Conservation (phyloP, 345 rosid species). For the Ceriops tagal region DNA sequence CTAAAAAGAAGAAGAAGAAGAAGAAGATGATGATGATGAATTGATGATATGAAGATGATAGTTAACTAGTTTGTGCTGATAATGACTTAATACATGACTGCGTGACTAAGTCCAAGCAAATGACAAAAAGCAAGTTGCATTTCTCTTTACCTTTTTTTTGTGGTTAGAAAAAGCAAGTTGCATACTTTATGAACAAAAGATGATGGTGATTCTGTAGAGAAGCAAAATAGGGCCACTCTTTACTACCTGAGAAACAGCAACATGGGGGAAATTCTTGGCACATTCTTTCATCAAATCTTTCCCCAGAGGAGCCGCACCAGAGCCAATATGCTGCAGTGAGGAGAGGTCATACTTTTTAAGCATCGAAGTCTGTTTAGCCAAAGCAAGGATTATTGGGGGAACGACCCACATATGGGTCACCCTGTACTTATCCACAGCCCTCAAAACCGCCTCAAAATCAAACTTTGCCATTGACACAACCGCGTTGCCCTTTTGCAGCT, state of each 20-base stretch:
- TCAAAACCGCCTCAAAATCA: conserved; percentile 53
- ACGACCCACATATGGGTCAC: conserved; percentile 79
- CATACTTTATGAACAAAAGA: background rate
- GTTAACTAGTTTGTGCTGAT: too few species aligned
- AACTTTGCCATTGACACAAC: conserved; percentile 66
- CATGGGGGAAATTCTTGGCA: conserved; percentile 54
- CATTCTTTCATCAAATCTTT: conserved; percentile 88
- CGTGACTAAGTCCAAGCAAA: too few species aligned
- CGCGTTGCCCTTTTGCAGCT: conserved; percentile 60
- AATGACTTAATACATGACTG: too few species aligned
- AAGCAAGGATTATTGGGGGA: conserved; percentile 76
- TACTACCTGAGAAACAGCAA: conserved; percentile 55
- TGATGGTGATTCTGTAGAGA: background rate
- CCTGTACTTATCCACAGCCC: conserved; percentile 50
- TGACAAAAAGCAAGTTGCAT: too few species aligned
- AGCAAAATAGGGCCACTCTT: background rate
- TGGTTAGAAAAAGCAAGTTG: background rate
- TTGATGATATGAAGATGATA: too few species aligned
- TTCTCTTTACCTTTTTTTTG: too few species aligned
- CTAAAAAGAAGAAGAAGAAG: too few species aligned
- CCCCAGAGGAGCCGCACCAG: conserved; percentile 88
- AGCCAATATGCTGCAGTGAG: conserved; percentile 59
- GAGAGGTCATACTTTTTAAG: conserved; percentile 60
- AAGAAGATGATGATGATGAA: too few species aligned
- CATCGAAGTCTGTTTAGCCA: conserved; percentile 60